Conservation (phyloP, 2,329 filamentous ascomycete genomes). For the Thelonectria olida region DNA sequence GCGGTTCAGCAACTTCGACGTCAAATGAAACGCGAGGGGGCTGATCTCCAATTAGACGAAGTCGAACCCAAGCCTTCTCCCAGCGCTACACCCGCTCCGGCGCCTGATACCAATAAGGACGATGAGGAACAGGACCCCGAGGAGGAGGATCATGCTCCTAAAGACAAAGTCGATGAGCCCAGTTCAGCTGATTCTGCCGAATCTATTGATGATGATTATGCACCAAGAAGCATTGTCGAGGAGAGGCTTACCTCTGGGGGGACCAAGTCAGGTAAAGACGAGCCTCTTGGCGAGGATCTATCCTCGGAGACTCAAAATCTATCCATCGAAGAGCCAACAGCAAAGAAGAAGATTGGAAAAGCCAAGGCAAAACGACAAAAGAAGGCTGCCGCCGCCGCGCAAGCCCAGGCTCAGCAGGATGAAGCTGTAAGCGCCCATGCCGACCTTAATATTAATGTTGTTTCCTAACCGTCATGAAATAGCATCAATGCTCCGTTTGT, state of each 20-base stretch:
- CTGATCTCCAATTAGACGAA: slow-evolving; percentile 61
- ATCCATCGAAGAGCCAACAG: slow-evolving; percentile 36
- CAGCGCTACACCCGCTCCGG: not conserved
- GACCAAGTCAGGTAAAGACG: not conserved
- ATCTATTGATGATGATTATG: slow-evolving; percentile 55
- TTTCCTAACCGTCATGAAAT: slow-evolving; percentile 7
- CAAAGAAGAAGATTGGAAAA: slow-evolving; percentile 57
- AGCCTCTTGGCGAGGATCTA: slow-evolving; percentile 20
- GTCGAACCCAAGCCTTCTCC: slow-evolving; percentile 7
- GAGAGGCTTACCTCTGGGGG: slow-evolving; percentile 46
- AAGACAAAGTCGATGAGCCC: slow-evolving; percentile 1
- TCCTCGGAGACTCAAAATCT: slow-evolving; percentile 31
- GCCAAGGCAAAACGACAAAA: slow-evolving; percentile 61
- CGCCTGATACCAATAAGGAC: not conserved
- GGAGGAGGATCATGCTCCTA: not conserved
- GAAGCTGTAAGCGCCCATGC: slow-evolving; percentile 45
- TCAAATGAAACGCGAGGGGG: slow-evolving; percentile 86
- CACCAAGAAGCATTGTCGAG: slow-evolving; percentile 54
- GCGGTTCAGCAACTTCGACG: slow-evolving; percentile 80
- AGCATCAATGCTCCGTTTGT: slow-evolving; percentile 58
- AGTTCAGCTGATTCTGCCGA: slow-evolving; percentile 22
- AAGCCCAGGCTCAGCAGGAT: slow-evolving; percentile 46
- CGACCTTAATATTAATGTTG: not conserved
- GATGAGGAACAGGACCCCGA: not conserved
- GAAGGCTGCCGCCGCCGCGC: slow-evolving; percentile 54